A percentile compares a stretch with the other conserved stretches of the same genome.
Evolutionary conservation across 805 yeast genomes (phyloP).

Genomic region (Yamadazyma akitaensis): DNA sequence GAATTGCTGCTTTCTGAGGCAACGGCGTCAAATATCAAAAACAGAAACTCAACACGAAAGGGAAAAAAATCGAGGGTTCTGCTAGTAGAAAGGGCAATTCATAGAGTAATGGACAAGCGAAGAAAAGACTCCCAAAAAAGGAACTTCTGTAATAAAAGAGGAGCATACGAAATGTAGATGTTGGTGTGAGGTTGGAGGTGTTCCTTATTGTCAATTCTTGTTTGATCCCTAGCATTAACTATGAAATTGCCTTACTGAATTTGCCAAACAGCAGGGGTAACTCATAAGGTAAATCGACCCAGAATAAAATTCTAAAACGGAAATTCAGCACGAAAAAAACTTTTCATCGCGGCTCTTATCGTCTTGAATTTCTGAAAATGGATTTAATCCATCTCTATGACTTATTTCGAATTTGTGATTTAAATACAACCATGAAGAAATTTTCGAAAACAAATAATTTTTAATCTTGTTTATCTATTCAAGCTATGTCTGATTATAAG

Average conservation of each 20-base stretch:
- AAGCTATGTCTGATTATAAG: slow-evolving; percentile 26
- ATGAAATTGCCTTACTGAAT: too few relatives aligned
- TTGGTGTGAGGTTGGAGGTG: too few relatives aligned
- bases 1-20: not conserved
- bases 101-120: not conserved
- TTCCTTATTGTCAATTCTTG: too few relatives aligned
- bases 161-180: too few relatives aligned
- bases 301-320: slow-evolving; percentile 4
- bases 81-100: not conserved
- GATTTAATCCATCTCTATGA: slow-evolving; percentile 6
- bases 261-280: too few relatives aligned
- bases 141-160: not conserved
- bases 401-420: slow-evolving; percentile 1
- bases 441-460: not conserved
- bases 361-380: slow-evolving; percentile 4
- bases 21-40: not conserved
- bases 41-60: slow-evolving; percentile 2
- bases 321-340: slow-evolving; percentile 1
- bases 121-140: not conserved
- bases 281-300: slow-evolving; percentile 1
- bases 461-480: not conserved
- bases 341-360: slow-evolving; percentile 3
- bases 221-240: too few relatives aligned
- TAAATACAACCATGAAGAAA: slow-evolving; percentile 3
- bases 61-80: not conserved